These are phyloP conservation scores for Sinapis alba DNA, from an alignment of 441 rosid genomes.

Conservation along the genomic window DNA sequence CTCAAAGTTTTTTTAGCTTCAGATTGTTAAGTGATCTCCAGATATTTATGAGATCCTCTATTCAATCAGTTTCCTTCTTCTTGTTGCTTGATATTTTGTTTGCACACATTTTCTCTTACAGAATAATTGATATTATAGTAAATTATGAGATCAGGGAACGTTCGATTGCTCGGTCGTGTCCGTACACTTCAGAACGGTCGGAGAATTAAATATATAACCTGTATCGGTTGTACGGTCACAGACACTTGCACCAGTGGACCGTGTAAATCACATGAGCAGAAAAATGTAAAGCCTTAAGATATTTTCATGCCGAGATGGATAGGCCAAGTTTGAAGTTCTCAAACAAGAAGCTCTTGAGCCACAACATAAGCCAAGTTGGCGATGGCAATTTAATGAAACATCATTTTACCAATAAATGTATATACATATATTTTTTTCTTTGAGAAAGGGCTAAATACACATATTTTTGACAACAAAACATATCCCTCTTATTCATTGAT, in stretches of 20 bases:
- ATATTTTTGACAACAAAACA: not conserved
- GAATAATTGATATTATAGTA: not conserved
- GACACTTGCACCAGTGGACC: not conserved
- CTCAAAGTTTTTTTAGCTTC: not conserved
- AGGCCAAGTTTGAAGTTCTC: conserved; percentile 32
- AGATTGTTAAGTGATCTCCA: not conserved
- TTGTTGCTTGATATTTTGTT: not conserved
- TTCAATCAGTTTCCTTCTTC: not conserved
- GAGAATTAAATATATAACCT: not conserved
- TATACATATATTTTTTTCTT: no score
- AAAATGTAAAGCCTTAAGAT: not conserved
- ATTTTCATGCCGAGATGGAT: conserved; percentile 25
- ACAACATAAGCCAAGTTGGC: conserved; percentile 33
- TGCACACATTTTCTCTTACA: not conserved
- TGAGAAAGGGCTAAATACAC: no score
- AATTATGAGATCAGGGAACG: not conserved
- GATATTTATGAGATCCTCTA: not conserved
- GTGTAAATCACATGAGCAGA: not conserved
- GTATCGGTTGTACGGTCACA: not conserved
- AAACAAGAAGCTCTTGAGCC: conserved; percentile 22
- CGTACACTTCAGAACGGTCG: not conserved
- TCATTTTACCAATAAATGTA: not conserved
- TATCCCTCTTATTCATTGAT: not conserved
- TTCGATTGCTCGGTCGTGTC: not conserved
- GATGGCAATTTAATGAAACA: conserved; percentile 34